These are phyloP conservation scores for Naegleria gruberi DNA, from an alignment of 208 protist genomes.

Conservation along the genomic window DNA sequence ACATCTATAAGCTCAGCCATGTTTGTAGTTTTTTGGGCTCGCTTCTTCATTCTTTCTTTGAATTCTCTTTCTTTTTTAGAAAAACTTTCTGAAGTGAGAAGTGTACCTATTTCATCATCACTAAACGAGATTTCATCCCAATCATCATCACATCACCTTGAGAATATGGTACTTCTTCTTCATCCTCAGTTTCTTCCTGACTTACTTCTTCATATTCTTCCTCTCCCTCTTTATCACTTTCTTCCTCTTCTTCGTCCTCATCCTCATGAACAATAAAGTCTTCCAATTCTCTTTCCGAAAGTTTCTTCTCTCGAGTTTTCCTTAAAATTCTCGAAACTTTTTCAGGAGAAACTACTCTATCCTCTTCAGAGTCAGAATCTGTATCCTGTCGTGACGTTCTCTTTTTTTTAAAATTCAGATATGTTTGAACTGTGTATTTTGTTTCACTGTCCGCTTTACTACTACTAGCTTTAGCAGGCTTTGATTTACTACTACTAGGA, in stretches of 20 bases:
- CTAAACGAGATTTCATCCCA: not conserved
- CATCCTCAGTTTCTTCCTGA: not conserved
- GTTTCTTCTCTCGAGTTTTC: not conserved
- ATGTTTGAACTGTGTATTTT: not conserved
- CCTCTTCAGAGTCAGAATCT: not conserved
- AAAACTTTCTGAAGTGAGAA: too few species aligned
- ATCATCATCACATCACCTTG: not conserved
- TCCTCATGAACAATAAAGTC: not conserved
- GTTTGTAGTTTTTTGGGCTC: not conserved
- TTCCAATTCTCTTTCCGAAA: not conserved
- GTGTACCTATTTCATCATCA: not conserved
- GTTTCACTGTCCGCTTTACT: not conserved
- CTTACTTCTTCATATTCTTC: not conserved
- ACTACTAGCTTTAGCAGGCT: too few species aligned
- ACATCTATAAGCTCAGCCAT: not conserved
- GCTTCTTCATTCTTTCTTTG: not conserved
- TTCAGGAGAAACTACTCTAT: not conserved
- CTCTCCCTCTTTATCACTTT: not conserved
- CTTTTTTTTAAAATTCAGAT: too few species aligned
- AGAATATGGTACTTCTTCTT: not conserved
- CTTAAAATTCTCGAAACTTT: not conserved
- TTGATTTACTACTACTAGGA: not conserved
- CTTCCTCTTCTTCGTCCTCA: not conserved
- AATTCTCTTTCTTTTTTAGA: too few species aligned
- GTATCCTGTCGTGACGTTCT: not conserved